These are phyloP conservation scores for Cryptococcus floricola DNA, from an alignment of 1,284 basidiomycete species.

Conservation along the genomic window DNA sequence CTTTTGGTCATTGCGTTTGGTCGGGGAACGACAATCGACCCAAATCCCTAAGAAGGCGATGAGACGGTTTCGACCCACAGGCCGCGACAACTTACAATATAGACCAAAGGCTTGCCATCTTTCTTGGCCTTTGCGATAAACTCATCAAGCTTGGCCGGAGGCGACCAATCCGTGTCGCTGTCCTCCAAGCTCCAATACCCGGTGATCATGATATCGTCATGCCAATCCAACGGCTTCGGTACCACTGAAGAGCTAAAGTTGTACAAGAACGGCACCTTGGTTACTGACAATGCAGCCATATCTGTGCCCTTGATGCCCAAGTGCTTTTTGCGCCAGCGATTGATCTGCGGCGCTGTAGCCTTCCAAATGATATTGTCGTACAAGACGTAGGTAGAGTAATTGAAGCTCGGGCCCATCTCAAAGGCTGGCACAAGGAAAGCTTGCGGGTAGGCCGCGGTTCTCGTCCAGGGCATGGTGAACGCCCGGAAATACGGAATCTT, in stretches of 20 bases:
- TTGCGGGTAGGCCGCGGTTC: conserved; percentile 64
- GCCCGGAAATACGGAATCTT: conserved; percentile 63
- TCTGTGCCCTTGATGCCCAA: conserved; percentile 60
- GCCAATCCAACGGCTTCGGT: conserved; percentile 71
- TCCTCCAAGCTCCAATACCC: conserved; percentile 65
- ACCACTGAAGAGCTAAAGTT: conserved; percentile 62
- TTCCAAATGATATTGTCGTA: conserved; percentile 76
- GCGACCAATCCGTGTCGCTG: conserved; percentile 58
- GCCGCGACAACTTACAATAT: conserved; percentile 54
- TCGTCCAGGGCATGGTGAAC: conserved; percentile 71
- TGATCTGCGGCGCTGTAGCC: conserved; percentile 67
- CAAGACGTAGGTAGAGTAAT: conserved; percentile 50
- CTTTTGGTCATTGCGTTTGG: conserved; percentile 61
- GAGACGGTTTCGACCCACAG: neutral
- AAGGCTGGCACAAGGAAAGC: conserved; percentile 59
- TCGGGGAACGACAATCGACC: conserved; percentile 68
- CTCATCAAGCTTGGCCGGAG: conserved; percentile 55
- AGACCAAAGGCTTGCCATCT: conserved; percentile 65
- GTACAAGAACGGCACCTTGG: conserved; percentile 68
- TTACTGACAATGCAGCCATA: conserved; percentile 62
- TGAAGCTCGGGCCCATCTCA: conserved; percentile 48
- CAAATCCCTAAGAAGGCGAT: conserved; percentile 50
- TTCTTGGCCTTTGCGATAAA: conserved; percentile 59
- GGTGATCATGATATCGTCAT: conserved; percentile 57
- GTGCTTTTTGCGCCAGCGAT: conserved; percentile 63